These are phyloP conservation scores for Irpex sp. DNA, from an alignment of 1,284 basidiomycete genomes.

Conservation along the genomic window DNA sequence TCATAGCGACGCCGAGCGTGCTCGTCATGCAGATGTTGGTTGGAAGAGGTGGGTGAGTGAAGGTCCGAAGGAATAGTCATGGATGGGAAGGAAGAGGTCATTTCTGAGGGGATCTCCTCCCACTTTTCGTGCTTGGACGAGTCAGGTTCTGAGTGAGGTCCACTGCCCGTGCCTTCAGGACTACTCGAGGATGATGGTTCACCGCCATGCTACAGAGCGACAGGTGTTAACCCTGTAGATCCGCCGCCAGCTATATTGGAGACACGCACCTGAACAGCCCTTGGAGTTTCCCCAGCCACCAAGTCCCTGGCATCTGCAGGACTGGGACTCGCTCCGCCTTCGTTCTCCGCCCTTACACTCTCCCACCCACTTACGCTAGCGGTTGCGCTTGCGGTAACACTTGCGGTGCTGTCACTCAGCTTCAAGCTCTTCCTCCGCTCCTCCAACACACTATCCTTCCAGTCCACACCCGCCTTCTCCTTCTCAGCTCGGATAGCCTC, in stretches of 20 bases:
- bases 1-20: conserved; percentile 14
- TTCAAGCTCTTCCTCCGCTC: conserved; percentile 1
- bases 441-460: conserved; percentile 24
- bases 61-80: conserved; percentile 59
- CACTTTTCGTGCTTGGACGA: conserved; percentile 52
- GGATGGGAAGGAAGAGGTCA: conserved; percentile 74
- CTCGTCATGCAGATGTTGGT: conserved; percentile 17
- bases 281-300: conserved; percentile 40
- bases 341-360: conserved; percentile 33
- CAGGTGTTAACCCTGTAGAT: not conserved
- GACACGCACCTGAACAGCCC: conserved; percentile 14
- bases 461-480: conserved; percentile 25
- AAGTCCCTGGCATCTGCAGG: conserved; percentile 44
- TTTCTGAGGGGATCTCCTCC: conserved; percentile 63
- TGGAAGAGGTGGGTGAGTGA: conserved; percentile 33
- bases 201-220: conserved; percentile 14
- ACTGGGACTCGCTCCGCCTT: conserved; percentile 21
- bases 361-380: conserved; percentile 52
- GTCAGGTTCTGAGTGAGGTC: conserved; percentile 25
- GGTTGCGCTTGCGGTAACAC: conserved; percentile 1
- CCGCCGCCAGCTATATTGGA: not conserved
- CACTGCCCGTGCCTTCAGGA: conserved; percentile 14
- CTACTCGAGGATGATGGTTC: conserved; percentile 16
- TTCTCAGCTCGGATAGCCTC: conserved; percentile 50
- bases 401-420: not conserved